phyloP scores from a whole-genome alignment of 2,329 filamentous ascomycete genomes.

The Gliomastix tumulicola region DNA sequence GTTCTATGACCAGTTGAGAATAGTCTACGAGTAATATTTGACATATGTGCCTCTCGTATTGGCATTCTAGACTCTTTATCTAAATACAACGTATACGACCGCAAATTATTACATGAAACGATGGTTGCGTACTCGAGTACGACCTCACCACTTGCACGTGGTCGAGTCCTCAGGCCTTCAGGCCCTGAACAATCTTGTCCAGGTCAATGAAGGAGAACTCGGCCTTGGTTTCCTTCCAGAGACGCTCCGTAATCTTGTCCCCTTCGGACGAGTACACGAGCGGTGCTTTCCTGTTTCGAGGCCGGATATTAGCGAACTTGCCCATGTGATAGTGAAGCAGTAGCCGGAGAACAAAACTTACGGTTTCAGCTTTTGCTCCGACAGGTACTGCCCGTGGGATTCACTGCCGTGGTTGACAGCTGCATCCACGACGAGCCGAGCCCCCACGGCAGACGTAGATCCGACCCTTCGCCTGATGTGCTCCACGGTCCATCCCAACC shows the following conservation, averaged over 20 bases:
- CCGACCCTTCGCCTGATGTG: neutral
- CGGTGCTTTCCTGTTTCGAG: neutral
- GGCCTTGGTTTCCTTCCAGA: slow-evolving; percentile 3
- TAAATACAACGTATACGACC: too few relatives aligned
- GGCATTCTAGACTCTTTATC: too few relatives aligned
- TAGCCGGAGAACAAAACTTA: too few relatives aligned
- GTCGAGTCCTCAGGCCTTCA: too few relatives aligned
- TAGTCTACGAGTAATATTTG: too few relatives aligned
- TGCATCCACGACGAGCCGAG: slow-evolving; percentile 3
- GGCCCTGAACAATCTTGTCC: neutral
- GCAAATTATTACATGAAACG: too few relatives aligned
- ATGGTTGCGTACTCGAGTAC: too few relatives aligned
- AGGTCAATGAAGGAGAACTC: slow-evolving; percentile 2
- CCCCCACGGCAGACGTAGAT: neutral
- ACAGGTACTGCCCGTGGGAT: slow-evolving; percentile 3
- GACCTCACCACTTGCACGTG: too few relatives aligned
- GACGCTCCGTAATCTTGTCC: neutral
- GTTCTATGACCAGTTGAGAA: too few relatives aligned
- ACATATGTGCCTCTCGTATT: too few relatives aligned
- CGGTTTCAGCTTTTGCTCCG: slow-evolving; percentile 2
- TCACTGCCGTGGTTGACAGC: neutral
- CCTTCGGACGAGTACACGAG: neutral
- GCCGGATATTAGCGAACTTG: too few relatives aligned
- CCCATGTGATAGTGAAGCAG: too few relatives aligned
- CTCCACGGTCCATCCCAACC: neutral